These are phyloP conservation scores for Alternaria arbusti DNA, from an alignment of 2,329 filamentous ascomycete species.

Conservation along the genomic window DNA sequence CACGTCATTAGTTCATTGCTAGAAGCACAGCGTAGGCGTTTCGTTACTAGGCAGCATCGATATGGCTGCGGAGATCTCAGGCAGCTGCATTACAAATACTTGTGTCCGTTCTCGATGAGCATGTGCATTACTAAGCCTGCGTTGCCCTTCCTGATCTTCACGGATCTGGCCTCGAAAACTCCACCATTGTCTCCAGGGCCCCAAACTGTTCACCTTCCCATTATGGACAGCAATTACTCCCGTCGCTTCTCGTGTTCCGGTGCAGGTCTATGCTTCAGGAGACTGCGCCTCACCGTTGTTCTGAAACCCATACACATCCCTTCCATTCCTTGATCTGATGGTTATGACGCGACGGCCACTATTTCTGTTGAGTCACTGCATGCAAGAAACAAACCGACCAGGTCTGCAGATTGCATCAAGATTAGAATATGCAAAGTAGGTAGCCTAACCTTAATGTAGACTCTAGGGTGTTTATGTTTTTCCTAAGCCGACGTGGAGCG, in stretches of 20 bases:
- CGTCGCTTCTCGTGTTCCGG: neutral
- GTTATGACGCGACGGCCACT: neutral
- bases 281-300: neutral
- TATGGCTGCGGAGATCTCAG: neutral
- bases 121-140: neutral
- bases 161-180: slow-evolving; percentile 33
- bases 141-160: slow-evolving; percentile 19
- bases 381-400: neutral
- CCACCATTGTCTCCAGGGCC: slow-evolving; percentile 28
- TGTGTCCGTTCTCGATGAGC: neutral
- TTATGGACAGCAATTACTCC: neutral
- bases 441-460: neutral
- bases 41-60: neutral
- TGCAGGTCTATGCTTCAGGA: neutral
- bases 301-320: neutral
- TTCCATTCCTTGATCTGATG: neutral
- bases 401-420: neutral
- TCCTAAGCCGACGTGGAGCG: neutral
- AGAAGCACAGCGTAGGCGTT: neutral
- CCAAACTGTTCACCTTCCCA: slow-evolving; percentile 14
- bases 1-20: neutral
- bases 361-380: neutral
- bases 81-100: neutral
- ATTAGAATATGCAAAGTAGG: neutral
- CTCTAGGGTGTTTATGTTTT: neutral